Conservation (phyloP, 2,329 filamentous ascomycete species). For the Sporothrix protearum region DNA sequence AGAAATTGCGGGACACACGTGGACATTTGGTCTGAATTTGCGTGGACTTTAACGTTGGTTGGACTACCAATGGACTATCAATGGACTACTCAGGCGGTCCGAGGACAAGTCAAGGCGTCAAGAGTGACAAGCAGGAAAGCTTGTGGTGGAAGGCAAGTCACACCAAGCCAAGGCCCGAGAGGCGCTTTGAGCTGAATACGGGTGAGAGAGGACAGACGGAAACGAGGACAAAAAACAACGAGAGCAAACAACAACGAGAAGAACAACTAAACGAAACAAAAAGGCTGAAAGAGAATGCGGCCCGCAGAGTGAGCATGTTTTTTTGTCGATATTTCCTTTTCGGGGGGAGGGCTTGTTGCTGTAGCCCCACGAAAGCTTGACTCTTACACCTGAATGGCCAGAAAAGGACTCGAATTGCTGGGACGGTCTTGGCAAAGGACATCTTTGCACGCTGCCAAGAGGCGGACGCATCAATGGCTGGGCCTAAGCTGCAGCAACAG, state of each 20-base stretch:
- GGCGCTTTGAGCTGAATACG: not conserved
- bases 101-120: not conserved
- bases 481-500: not conserved
- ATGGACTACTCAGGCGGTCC: not conserved
- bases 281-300: not conserved
- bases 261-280: not conserved
- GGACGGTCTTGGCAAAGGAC: constrained; percentile 7
- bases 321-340: not conserved
- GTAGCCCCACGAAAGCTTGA: not conserved
- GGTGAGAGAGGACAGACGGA: not conserved
- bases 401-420: not conserved
- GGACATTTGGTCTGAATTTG: not conserved
- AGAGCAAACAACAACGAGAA: not conserved
- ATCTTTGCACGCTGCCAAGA: not conserved
- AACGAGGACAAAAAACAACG: not conserved
- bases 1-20: not conserved
- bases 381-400: constrained; percentile 13
- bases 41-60: not conserved
- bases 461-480: not conserved
- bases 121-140: not conserved
- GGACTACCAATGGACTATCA: not conserved
- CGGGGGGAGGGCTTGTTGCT: not conserved
- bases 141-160: not conserved
- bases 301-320: constrained; percentile 17
- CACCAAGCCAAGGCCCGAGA: not conserved